Evolutionary conservation across 2,329 filamentous ascomycete species (phyloP).

Genomic region (Aspergillus ochraceoroseus): DNA sequence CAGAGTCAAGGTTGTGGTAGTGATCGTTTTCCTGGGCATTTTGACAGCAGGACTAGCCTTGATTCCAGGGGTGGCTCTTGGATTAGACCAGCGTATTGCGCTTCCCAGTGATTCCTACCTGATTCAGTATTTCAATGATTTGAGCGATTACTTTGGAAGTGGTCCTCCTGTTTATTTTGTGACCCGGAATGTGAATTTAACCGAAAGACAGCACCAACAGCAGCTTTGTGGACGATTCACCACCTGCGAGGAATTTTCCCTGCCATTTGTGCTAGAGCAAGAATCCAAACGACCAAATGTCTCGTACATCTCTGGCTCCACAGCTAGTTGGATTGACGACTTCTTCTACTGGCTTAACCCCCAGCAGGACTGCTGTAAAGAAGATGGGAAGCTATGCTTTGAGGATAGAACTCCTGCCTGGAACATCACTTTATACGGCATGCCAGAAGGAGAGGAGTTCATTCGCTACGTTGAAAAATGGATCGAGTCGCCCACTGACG

Average conservation of each 20-base stretch:
- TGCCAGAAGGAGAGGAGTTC: slow-evolving; percentile 93
- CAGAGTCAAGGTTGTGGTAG: slow-evolving; percentile 69
- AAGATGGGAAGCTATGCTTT: slow-evolving; percentile 71
- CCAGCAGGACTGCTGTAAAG: slow-evolving; percentile 68
- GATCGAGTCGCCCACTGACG: slow-evolving; percentile 71
- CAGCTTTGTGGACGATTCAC: slow-evolving; percentile 88
- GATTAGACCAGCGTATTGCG: slow-evolving; percentile 89
- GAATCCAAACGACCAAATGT: slow-evolving; percentile 84
- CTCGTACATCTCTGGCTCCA: slow-evolving; percentile 80
- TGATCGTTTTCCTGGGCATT: slow-evolving; percentile 78
- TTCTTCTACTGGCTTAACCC: slow-evolving; percentile 97
- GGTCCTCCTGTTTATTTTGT: slow-evolving; percentile 97
- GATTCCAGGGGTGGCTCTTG: slow-evolving; percentile 76
- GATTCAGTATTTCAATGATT: slow-evolving; percentile 92
- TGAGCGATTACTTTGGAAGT: slow-evolving; percentile 85
- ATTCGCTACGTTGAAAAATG: slow-evolving; percentile 79
- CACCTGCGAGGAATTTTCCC: slow-evolving; percentile 74
- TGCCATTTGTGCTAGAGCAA: slow-evolving; percentile 86
- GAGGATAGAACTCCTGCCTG: slow-evolving; percentile 69
- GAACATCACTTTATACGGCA: slow-evolving; percentile 83
- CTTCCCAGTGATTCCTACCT: slow-evolving; percentile 92
- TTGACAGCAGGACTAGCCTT: slow-evolving; percentile 82
- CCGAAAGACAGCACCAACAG: slow-evolving; percentile 69
- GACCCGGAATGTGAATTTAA: slow-evolving; percentile 72
- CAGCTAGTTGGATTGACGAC: slow-evolving; percentile 95